phyloP scores from a whole-genome alignment of 371 early-diverging fungal genomes.

The Mucor piriformis region DNA sequence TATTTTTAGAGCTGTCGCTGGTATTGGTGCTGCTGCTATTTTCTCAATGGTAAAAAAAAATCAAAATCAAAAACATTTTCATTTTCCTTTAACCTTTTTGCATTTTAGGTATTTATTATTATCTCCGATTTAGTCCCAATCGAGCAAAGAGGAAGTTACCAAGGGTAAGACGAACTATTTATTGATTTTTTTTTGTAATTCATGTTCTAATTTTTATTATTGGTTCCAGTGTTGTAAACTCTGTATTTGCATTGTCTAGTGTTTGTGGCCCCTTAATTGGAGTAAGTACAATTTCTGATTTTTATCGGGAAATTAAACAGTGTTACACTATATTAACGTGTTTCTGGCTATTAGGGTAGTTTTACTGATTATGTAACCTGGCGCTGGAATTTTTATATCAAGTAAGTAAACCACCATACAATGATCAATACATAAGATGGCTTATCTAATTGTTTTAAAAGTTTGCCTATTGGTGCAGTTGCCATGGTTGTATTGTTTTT shows the following conservation, averaged over 20 bases:
- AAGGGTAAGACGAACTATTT: slow-evolving; percentile 45
- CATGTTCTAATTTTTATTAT: no score
- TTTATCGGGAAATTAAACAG: no score
- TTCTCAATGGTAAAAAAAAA: slow-evolving; percentile 22
- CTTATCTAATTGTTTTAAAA: no score
- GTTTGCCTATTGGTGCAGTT: slow-evolving; percentile 47
- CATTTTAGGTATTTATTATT: slow-evolving; percentile 58
- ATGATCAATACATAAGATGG: no score
- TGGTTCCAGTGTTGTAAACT: slow-evolving; percentile 32
- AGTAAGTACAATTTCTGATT: slow-evolving; percentile 19
- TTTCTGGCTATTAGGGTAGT: slow-evolving; percentile 28
- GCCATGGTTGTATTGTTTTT: slow-evolving; percentile 37
- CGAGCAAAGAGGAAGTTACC: slow-evolving; percentile 59
- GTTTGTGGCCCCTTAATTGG: slow-evolving; percentile 51
- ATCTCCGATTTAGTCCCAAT: slow-evolving; percentile 63
- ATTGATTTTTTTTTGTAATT: no score
- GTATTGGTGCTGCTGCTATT: slow-evolving; percentile 66
- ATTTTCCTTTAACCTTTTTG: neutral
- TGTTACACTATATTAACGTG: neutral
- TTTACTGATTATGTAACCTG: slow-evolving; percentile 46
- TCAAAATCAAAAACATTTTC: neutral
- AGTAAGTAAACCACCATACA: slow-evolving; percentile 21
- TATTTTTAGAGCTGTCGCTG: slow-evolving; percentile 60
- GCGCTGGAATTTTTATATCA: slow-evolving; percentile 55
- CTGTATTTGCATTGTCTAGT: slow-evolving; percentile 45